Evolutionary conservation across 768 basidiomycete genomes (phyloP).

Genomic region (Lentinula raphanica): DNA sequence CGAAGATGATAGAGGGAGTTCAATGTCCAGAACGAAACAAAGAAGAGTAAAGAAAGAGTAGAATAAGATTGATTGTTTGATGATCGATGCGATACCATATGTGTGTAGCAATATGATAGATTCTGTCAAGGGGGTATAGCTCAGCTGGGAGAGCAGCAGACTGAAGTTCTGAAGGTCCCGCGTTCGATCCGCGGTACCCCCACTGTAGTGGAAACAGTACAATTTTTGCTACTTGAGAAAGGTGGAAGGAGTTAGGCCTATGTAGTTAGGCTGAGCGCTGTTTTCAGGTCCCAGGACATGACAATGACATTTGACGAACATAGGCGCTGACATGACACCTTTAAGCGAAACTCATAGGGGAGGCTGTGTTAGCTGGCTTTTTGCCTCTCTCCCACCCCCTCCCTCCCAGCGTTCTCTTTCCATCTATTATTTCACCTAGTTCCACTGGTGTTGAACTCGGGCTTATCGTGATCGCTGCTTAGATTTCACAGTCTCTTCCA

Average conservation of each 20-base stretch:
- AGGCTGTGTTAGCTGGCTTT: neutral
- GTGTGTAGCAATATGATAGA: too few relatives aligned
- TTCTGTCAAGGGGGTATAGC: slow-evolving; percentile 29
- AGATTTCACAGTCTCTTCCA: neutral
- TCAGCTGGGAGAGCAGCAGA: slow-evolving; percentile 18
- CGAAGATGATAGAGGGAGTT: neutral
- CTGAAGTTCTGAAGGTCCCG: slow-evolving; percentile 46
- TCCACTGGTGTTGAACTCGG: neutral
- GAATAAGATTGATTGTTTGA: neutral
- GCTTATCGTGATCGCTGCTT: neutral
- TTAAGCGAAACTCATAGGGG: neutral
- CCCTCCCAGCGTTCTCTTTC: neutral
- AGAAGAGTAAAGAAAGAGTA: neutral
- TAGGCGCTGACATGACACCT: neutral
- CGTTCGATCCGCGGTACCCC: slow-evolving; percentile 54
- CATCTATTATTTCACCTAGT: too few relatives aligned
- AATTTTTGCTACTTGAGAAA: too few relatives aligned
- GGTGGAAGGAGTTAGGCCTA: too few relatives aligned
- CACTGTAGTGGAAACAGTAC: too few relatives aligned
- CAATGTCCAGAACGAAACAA: neutral
- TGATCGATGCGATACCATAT: too few relatives aligned
- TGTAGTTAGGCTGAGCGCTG: too few relatives aligned
- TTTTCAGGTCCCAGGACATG: too few relatives aligned
- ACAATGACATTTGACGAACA: neutral
- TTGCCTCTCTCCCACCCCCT: neutral